Conservation (phyloP, 1,284 basidiomycete species). For the Boletus mariae region DNA sequence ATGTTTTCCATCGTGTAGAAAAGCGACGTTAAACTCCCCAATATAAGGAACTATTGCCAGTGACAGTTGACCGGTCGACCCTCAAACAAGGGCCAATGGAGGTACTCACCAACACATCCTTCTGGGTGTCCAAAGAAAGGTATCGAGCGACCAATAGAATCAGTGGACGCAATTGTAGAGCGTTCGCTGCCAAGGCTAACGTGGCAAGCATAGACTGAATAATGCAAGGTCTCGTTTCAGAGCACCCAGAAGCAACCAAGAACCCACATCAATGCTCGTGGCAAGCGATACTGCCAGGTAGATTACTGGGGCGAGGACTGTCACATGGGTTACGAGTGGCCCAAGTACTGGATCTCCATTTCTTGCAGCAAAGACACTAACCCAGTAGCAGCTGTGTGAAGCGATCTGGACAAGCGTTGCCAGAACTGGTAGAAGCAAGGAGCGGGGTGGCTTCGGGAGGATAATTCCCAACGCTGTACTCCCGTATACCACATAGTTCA, state of each 20-base stretch:
- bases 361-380: slow-evolving; percentile 54
- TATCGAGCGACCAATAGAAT: slow-evolving; percentile 12
- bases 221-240: slow-evolving; percentile 2
- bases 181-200: slow-evolving; percentile 18
- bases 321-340: slow-evolving; percentile 52
- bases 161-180: slow-evolving; percentile 28
- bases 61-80: not conserved
- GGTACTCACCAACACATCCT: slow-evolving; percentile 21
- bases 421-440: slow-evolving; percentile 36
- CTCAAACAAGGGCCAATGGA: not conserved
- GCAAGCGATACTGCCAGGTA: slow-evolving; percentile 41
- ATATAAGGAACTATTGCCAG: slow-evolving; percentile 22
- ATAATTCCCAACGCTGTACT: slow-evolving; percentile 37
- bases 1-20: slow-evolving; percentile 15
- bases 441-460: slow-evolving; percentile 32
- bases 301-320: slow-evolving; percentile 54
- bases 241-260: not conserved
- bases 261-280: slow-evolving; percentile 42
- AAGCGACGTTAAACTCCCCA: slow-evolving; percentile 19
- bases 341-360: slow-evolving; percentile 52
- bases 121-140: slow-evolving; percentile 20
- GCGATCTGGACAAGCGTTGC: slow-evolving; percentile 49
- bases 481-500: slow-evolving; percentile 38
- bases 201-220: slow-evolving; percentile 16
- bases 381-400: slow-evolving; percentile 62